Conservation (phyloP, 257 asterid genomes). For the Lycium ferocissimum region DNA sequence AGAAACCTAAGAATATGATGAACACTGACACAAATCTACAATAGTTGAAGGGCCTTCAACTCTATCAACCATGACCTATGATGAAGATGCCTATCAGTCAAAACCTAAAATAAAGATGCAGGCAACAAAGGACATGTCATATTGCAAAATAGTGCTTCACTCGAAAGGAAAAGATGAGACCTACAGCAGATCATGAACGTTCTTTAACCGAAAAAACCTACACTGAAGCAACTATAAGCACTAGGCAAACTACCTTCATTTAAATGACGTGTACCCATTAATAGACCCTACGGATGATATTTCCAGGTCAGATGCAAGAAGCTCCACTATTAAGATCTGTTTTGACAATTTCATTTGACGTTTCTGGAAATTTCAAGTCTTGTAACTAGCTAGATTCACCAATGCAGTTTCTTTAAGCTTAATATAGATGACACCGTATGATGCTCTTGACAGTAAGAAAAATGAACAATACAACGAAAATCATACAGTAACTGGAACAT, state of each 20-base stretch:
- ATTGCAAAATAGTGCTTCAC: constrained; percentile 12
- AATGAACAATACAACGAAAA: not conserved
- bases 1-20: not conserved
- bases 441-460: not conserved
- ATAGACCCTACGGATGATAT: not conserved
- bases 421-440: not conserved
- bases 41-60: constrained; percentile 18
- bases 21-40: not conserved
- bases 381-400: not conserved
- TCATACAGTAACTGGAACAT: not conserved
- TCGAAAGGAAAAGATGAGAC: not conserved
- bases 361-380: not conserved
- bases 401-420: constrained; percentile 19
- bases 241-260: constrained; percentile 4
- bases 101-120: not conserved
- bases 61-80: not conserved
- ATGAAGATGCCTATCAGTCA: not conserved
- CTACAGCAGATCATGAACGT: not conserved
- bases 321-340: not conserved
- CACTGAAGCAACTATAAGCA: constrained; percentile 7
- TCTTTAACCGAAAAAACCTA: constrained; percentile 18
- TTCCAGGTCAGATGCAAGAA: constrained; percentile 21
- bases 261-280: not conserved
- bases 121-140: constrained; percentile 4
- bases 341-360: not conserved